A percentile compares a stretch with the other conserved stretches of the same genome.
Evolutionary conservation across 2,329 filamentous ascomycete species (phyloP).

Genomic region (Arthrobotrys megalospora): DNA sequence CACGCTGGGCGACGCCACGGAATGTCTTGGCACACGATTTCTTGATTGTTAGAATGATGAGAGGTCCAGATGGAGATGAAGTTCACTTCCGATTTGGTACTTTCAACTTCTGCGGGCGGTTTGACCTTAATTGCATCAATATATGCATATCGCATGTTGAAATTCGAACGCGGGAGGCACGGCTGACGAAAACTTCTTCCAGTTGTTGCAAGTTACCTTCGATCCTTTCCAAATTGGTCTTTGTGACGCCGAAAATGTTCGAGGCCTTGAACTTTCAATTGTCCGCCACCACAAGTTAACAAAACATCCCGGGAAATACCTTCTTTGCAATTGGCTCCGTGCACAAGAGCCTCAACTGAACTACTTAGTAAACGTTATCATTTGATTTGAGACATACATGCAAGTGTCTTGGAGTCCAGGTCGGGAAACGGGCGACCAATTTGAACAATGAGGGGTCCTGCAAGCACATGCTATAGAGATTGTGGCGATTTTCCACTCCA

Average conservation of each 20-base stretch:
- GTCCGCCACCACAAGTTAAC: neutral
- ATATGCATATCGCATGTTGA: neutral
- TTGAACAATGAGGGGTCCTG: neutral
- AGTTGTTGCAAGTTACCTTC: neutral
- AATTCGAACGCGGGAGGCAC: constrained; percentile 5
- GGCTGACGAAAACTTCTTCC: neutral
- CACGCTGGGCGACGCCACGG: constrained; percentile 2
- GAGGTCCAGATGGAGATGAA: neutral
- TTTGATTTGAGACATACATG: neutral
- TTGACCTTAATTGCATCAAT: neutral
- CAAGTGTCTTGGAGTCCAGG: neutral
- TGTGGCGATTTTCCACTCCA: too few relatives aligned
- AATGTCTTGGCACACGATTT: constrained; percentile 1
- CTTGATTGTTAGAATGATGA: neutral
- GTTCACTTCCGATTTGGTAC: neutral
- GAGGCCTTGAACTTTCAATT: neutral
- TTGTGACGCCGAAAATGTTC: neutral
- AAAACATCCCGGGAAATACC: neutral
- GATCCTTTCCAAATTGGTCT: neutral
- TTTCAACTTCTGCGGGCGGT: constrained; percentile 21
- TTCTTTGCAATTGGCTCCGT: neutral
- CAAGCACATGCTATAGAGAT: neutral
- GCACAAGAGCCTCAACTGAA: neutral
- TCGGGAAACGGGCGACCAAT: too few relatives aligned
- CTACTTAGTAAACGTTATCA: neutral